Conservation (phyloP, 495 filamentous ascomycete genomes). For the Lophium mytilinum region DNA sequence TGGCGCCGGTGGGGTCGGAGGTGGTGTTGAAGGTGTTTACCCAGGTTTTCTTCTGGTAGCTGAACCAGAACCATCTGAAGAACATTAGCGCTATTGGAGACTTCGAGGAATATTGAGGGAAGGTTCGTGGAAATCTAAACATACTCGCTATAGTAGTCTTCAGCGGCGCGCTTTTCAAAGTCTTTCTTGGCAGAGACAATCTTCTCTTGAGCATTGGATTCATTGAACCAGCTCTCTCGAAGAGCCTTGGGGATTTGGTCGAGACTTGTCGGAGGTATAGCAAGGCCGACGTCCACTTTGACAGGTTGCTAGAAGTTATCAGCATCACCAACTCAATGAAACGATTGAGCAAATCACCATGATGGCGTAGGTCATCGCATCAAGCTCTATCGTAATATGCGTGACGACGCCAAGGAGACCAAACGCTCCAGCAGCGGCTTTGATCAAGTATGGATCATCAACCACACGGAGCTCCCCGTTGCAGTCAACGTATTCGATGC, state of each 20-base stretch:
- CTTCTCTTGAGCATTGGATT: conserved; percentile 30
- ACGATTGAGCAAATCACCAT: conserved; percentile 18
- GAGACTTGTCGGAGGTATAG: conserved; percentile 39
- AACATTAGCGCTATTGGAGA: neutral
- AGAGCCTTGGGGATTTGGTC: conserved; percentile 39
- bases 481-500: conserved; percentile 45
- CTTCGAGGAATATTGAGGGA: neutral
- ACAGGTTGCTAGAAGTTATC: conserved; percentile 23
- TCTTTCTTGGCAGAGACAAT: conserved; percentile 44
- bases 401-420: conserved; percentile 47
- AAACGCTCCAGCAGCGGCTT: conserved; percentile 44
- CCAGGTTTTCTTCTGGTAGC: conserved; percentile 40
- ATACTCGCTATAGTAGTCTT: conserved; percentile 42
- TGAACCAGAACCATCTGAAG: conserved; percentile 45
- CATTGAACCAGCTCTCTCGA: conserved; percentile 22
- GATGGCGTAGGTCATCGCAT: conserved; percentile 44
- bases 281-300: conserved; percentile 39
- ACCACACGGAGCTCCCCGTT: conserved; percentile 41
- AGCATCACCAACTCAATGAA: neutral
- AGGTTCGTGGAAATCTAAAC: neutral
- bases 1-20: conserved; percentile 26
- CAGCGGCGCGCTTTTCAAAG: conserved; percentile 39
- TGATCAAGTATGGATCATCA: conserved; percentile 35
- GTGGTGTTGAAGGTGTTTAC: conserved; percentile 45
- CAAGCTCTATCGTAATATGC: conserved; percentile 45